phyloP scores from a whole-genome alignment of 257 asterid species.

The Gentiana macrophylla region DNA sequence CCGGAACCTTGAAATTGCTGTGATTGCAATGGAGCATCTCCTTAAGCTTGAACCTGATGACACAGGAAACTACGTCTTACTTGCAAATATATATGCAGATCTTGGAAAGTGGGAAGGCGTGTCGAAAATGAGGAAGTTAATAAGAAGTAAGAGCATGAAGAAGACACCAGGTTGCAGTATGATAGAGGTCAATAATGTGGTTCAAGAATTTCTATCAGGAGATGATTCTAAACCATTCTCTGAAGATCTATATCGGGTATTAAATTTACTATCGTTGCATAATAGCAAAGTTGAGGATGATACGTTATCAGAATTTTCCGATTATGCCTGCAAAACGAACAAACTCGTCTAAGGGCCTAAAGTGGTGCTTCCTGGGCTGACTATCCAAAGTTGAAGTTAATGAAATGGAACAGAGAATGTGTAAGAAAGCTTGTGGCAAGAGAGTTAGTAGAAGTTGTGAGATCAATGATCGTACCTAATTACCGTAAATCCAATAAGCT shows the following conservation, averaged over 20 bases:
- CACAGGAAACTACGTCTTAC: slow-evolving; percentile 51
- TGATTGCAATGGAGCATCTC: slow-evolving; percentile 45
- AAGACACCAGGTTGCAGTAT: slow-evolving; percentile 56
- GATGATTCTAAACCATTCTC: slow-evolving; percentile 46
- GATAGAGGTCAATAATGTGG: slow-evolving; percentile 45
- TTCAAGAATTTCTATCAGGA: slow-evolving; percentile 58
- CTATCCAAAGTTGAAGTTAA: too few relatives aligned
- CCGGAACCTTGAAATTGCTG: slow-evolving; percentile 52
- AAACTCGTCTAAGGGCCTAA: too few relatives aligned
- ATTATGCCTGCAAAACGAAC: too few relatives aligned
- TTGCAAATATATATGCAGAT: slow-evolving; percentile 69
- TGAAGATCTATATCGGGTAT: slow-evolving; percentile 25
- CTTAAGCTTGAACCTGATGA: slow-evolving; percentile 62
- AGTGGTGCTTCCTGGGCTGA: too few relatives aligned
- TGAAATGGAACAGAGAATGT: too few relatives aligned
- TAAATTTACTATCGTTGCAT: slow-evolving; percentile 37
- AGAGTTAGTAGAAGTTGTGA: too few relatives aligned
- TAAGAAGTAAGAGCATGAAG: slow-evolving; percentile 54
- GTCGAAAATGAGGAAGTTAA: slow-evolving; percentile 45
- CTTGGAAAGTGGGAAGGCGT: slow-evolving; percentile 74
- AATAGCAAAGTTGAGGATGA: slow-evolving; percentile 24
- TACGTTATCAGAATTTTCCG: neutral
- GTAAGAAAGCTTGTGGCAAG: too few relatives aligned
- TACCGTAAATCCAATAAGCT: too few relatives aligned
- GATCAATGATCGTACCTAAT: too few relatives aligned